phyloP scores from a whole-genome alignment of 371 early-diverging fungal species.

The Apophysomyces elegans region DNA sequence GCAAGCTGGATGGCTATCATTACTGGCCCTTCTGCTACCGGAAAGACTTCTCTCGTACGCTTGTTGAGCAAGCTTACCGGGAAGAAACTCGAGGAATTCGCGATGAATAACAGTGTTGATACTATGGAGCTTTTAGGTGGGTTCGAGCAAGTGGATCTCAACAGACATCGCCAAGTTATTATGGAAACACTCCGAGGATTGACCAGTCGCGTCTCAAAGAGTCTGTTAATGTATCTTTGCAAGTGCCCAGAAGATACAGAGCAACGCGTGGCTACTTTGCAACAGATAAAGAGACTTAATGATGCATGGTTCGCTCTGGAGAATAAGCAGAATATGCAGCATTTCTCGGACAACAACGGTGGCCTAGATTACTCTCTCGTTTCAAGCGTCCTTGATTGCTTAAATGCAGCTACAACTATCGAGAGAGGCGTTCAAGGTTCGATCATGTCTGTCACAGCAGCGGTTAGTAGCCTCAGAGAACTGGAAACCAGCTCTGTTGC shows the following conservation, averaged over 20 bases:
- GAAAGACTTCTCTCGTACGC: slow-evolving; percentile 90
- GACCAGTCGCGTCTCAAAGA: slow-evolving; percentile 32
- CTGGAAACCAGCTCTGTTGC: slow-evolving; percentile 63
- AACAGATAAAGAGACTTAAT: slow-evolving; percentile 41
- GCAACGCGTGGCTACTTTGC: slow-evolving; percentile 27
- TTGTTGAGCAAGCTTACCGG: slow-evolving; percentile 83
- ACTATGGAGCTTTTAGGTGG: slow-evolving; percentile 96
- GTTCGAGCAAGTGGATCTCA: slow-evolving; percentile 94
- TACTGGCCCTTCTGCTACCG: slow-evolving; percentile 85
- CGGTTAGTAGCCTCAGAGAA: slow-evolving; percentile 39
- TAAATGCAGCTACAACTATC: slow-evolving; percentile 27
- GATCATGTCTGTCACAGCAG: slow-evolving; percentile 18
- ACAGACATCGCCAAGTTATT: slow-evolving; percentile 72
- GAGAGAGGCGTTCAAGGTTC: slow-evolving; percentile 25
- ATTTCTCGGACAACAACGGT: slow-evolving; percentile 18
- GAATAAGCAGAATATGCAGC: slow-evolving; percentile 35
- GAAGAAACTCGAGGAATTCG: slow-evolving; percentile 83
- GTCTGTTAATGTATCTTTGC: slow-evolving; percentile 33
- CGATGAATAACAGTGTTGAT: slow-evolving; percentile 95
- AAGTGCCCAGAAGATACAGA: slow-evolving; percentile 15
- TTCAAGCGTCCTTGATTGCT: slow-evolving; percentile 32
- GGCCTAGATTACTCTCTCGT: slow-evolving; percentile 44
- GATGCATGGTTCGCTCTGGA: slow-evolving; percentile 49
- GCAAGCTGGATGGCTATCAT: slow-evolving; percentile 93
- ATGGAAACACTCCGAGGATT: slow-evolving; percentile 45